A percentile compares a stretch with the other conserved stretches of the same genome.
Conservation (phyloP, 495 filamentous ascomycete species). For the Bombardia bombarda region DNA sequence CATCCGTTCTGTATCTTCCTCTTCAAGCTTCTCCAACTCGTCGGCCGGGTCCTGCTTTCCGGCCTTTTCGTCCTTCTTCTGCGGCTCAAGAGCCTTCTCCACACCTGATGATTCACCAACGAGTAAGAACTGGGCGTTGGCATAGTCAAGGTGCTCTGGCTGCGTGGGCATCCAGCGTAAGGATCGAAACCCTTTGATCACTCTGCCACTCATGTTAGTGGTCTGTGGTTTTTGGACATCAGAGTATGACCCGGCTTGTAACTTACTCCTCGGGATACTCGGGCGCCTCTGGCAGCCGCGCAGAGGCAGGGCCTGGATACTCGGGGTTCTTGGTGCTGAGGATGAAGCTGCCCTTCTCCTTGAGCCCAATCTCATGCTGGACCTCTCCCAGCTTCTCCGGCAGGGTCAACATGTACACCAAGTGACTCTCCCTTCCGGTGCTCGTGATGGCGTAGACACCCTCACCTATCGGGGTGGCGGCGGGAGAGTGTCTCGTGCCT, state of each 20-base stretch:
- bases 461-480: constrained; percentile 70
- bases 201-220: constrained; percentile 14
- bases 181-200: constrained; percentile 66
- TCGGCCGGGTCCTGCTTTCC: constrained; percentile 53
- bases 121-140: constrained; percentile 72
- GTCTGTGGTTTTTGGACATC: too few species aligned
- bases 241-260: too few species aligned
- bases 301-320: constrained; percentile 53
- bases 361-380: constrained; percentile 69
- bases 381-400: constrained; percentile 61
- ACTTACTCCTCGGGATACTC: constrained; percentile 69
- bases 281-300: constrained; percentile 54
- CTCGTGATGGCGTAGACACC: constrained; percentile 80
- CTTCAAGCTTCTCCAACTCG: constrained; percentile 36
- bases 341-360: constrained; percentile 66
- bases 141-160: constrained; percentile 71
- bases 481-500: constrained; percentile 61
- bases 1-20: constrained; percentile 35
- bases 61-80: constrained; percentile 46
- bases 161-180: constrained; percentile 66
- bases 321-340: constrained; percentile 76
- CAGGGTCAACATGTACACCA: constrained; percentile 79
- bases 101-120: constrained; percentile 65
- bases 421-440: constrained; percentile 61
- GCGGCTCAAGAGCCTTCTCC: constrained; percentile 51